Conservation (phyloP, 2,329 filamentous ascomycete species). For the Falciphora oryzae region DNA sequence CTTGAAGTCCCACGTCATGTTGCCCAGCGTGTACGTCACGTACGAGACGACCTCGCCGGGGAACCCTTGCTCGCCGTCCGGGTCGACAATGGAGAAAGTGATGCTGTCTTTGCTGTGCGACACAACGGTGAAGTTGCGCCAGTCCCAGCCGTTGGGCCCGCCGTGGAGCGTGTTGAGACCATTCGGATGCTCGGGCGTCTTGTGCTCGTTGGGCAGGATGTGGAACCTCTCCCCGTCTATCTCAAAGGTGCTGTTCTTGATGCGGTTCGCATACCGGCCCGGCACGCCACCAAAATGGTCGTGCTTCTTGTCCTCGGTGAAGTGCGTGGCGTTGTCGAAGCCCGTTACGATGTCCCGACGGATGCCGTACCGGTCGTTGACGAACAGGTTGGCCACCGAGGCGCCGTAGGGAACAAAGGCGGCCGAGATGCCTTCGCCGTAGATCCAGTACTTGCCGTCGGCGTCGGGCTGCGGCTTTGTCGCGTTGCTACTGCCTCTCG, state of each 20-base stretch:
- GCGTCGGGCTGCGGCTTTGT: constrained; percentile 36
- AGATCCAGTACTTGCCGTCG: constrained; percentile 67
- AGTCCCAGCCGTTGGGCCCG: constrained; percentile 69
- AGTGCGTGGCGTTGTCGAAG: constrained; percentile 71
- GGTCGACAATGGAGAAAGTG: constrained; percentile 69
- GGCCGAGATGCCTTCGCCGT: constrained; percentile 59
- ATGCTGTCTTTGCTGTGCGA: constrained; percentile 61
- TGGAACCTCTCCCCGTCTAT: constrained; percentile 59
- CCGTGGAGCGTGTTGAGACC: constrained; percentile 64
- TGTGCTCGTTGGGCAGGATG: constrained; percentile 58
- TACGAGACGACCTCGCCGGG: constrained; percentile 70
- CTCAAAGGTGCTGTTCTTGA: constrained; percentile 68
- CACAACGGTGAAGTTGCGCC: constrained; percentile 71
- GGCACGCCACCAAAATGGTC: constrained; percentile 68
- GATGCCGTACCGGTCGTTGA: constrained; percentile 63
- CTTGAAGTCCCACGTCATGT: constrained; percentile 64
- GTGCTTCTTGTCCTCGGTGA: constrained; percentile 57
- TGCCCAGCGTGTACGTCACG: constrained; percentile 65
- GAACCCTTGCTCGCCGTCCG: constrained; percentile 69
- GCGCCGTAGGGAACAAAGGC: constrained; percentile 71
- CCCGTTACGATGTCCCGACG: constrained; percentile 67
- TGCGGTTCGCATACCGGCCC: constrained; percentile 75
- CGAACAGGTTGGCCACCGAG: constrained; percentile 63
- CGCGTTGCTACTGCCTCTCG: neutral
- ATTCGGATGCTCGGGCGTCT: constrained; percentile 40